phyloP scores from a whole-genome alignment of 169 alveolate species.

The Babesia gibsoni region DNA sequence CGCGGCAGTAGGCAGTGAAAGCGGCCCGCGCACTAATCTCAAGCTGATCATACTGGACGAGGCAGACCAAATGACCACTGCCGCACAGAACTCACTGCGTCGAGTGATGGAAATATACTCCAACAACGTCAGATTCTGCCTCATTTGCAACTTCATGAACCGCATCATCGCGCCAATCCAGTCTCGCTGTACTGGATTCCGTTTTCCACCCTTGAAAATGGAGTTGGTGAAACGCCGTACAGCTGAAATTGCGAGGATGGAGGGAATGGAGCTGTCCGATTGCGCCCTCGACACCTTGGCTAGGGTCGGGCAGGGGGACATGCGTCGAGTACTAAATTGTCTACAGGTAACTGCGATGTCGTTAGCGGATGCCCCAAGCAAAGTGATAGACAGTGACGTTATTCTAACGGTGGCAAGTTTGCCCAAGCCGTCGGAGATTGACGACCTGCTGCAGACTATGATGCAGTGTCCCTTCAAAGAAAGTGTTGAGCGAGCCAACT shows the following conservation, averaged over 20 bases:
- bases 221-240: constrained; percentile 80
- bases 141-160: constrained; percentile 95
- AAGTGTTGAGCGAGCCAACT: constrained; percentile 72
- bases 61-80: constrained; percentile 96
- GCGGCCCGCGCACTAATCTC: constrained; percentile 63
- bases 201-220: constrained; percentile 87
- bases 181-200: constrained; percentile 95
- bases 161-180: constrained; percentile 96
- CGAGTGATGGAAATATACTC: constrained; percentile 97
- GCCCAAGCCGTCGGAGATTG: constrained; percentile 84
- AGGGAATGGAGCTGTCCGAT: constrained; percentile 78
- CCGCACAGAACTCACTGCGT: constrained; percentile 97
- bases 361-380: constrained; percentile 37
- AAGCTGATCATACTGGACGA: constrained; percentile 96
- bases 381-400: constrained; percentile 72
- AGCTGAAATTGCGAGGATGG: constrained; percentile 83
- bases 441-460: constrained; percentile 70
- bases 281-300: constrained; percentile 85
- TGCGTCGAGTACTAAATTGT: constrained; percentile 95
- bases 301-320: constrained; percentile 95
- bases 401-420: constrained; percentile 86
- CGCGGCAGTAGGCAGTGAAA: constrained; percentile 32
- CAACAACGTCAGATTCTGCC: constrained; percentile 93
- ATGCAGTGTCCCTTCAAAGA: constrained; percentile 73
- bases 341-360: constrained; percentile 87